These are phyloP conservation scores for Plasmodium inui DNA, from an alignment of 169 alveolate genomes.

Conservation along the genomic window DNA sequence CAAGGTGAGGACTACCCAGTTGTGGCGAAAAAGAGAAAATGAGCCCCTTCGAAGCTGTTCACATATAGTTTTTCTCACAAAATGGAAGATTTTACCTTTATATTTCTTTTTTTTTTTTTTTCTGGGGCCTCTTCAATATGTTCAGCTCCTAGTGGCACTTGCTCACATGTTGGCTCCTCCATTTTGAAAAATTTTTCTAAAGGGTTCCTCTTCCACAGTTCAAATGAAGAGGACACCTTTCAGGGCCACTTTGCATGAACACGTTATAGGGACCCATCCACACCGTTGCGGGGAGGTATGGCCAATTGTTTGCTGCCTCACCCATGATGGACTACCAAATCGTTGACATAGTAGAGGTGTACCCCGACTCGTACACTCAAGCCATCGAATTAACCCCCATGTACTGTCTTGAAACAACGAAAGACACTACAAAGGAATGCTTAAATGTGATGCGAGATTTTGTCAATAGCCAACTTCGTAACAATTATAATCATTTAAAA, in stretches of 20 bases:
- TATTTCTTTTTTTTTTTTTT: background rate
- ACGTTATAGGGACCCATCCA: background rate
- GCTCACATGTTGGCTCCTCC: background rate
- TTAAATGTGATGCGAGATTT: conserved; percentile 41
- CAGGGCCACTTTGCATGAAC: background rate
- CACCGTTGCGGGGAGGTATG: background rate
- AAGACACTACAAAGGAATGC: conserved; percentile 35
- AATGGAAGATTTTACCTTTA: background rate
- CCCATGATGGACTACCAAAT: conserved; percentile 31
- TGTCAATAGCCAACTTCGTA: conserved; percentile 30
- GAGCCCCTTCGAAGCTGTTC: background rate
- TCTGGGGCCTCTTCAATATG: background rate
- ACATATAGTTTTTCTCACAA: background rate
- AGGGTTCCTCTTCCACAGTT: background rate
- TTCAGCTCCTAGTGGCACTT: background rate
- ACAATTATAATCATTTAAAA: conserved; percentile 53
- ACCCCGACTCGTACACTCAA: conserved; percentile 29
- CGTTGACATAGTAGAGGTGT: conserved; percentile 24
- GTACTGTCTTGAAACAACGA: conserved; percentile 51
- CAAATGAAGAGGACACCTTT: background rate
- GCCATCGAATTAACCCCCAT: conserved; percentile 11
- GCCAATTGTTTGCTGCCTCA: background rate
- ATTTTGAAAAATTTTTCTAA: background rate
- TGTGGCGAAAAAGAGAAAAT: background rate
- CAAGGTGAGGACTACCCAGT: background rate